Percentiles rank a stretch among this genome's conserved stretches.
Evolutionary conservation across 2,329 filamentous ascomycete genomes (phyloP).

Genomic region (Diaporthe humulicola): DNA sequence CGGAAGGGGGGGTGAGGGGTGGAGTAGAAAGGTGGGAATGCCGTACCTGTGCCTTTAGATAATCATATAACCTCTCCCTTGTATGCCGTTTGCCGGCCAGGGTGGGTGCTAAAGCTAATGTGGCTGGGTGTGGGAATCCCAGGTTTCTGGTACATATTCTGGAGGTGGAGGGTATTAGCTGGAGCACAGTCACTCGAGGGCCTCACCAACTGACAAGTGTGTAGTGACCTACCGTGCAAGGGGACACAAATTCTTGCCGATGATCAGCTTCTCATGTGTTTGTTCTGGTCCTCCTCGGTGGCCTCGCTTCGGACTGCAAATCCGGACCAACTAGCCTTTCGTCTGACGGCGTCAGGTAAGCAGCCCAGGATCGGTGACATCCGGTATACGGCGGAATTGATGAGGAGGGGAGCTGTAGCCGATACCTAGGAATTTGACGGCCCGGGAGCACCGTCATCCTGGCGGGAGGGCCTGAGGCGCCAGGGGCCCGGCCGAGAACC

Average conservation of each 20-base stretch:
- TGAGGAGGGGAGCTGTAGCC: background rate
- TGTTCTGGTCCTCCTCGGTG: background rate
- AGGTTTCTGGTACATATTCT: background rate
- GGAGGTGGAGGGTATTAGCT: background rate
- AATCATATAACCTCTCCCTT: background rate
- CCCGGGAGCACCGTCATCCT: background rate
- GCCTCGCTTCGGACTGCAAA: background rate
- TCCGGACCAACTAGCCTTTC: background rate
- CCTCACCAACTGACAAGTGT: background rate
- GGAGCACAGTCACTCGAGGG: background rate
- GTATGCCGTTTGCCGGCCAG: background rate
- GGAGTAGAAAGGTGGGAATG: background rate
- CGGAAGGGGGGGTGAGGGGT: rapidly evolving
- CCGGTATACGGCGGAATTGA: background rate
- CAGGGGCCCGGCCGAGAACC: no score
- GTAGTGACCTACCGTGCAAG: background rate
- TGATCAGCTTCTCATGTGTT: background rate
- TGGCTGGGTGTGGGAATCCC: background rate
- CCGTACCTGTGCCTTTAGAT: background rate
- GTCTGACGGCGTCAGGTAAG: background rate
- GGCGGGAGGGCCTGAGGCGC: background rate
- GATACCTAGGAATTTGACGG: background rate
- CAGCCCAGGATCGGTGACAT: background rate
- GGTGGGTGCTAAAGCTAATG: background rate
- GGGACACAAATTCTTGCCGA: background rate